A percentile compares a stretch with the other conserved stretches of the same genome.
phyloP scores from a whole-genome alignment of 2,329 filamentous ascomycete species.

The Colletotrichum sansevieriae region DNA sequence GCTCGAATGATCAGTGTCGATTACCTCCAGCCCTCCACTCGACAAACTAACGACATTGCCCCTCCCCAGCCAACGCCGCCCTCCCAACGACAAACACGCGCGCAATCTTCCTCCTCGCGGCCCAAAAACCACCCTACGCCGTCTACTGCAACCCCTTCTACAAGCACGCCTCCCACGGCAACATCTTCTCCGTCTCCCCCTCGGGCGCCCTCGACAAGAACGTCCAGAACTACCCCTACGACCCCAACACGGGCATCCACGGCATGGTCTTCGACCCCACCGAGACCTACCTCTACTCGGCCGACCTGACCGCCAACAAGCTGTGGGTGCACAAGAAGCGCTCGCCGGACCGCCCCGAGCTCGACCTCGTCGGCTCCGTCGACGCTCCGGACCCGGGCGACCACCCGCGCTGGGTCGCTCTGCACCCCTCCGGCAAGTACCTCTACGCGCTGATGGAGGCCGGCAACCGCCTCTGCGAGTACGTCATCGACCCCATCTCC shows the following conservation, averaged over 20 bases:
- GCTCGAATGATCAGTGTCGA: not conserved
- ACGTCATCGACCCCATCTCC: constrained; percentile 80
- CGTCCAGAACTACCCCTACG: constrained; percentile 80
- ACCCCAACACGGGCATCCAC: constrained; percentile 78
- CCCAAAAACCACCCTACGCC: constrained; percentile 80
- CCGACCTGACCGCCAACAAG: constrained; percentile 82
- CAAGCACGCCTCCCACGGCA: constrained; percentile 84
- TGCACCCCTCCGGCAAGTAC: constrained; percentile 82
- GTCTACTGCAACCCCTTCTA: constrained; percentile 95
- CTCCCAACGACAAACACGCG: constrained; percentile 82
- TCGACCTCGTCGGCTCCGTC: constrained; percentile 75
- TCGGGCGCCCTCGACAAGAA: constrained; percentile 72
- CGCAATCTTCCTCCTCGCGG: constrained; percentile 89
- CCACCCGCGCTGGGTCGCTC: constrained; percentile 89
- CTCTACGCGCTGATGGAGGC: constrained; percentile 91
- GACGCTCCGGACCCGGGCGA: constrained; percentile 79
- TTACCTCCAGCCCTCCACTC: not conserved
- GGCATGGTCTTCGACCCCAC: constrained; percentile 84
- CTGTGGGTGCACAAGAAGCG: constrained; percentile 86
- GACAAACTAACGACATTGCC: constrained; percentile 20
- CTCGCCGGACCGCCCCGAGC: constrained; percentile 45
- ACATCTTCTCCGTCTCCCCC: constrained; percentile 75
- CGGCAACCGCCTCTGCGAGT: constrained; percentile 87
- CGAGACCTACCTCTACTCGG: constrained; percentile 83
- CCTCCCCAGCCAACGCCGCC: constrained; percentile 71